phyloP scores from a whole-genome alignment of 352 stramenopile genomes.

The Lagenidium giganteum region DNA sequence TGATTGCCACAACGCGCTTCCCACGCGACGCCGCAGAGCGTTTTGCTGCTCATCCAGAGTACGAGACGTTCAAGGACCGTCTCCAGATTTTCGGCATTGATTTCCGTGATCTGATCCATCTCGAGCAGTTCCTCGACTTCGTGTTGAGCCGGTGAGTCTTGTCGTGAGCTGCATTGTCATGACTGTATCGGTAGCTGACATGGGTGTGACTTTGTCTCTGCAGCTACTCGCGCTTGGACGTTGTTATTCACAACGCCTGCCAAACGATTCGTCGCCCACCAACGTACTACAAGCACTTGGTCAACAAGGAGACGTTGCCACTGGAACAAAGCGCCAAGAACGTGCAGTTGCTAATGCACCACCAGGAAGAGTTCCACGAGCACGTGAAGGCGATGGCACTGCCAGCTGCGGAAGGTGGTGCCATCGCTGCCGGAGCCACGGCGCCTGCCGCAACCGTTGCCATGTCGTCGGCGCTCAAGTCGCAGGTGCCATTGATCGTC shows the following conservation, averaged over 20 bases:
- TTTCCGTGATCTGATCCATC: constrained; percentile 91
- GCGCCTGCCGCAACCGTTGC: too few species aligned
- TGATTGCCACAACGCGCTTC: constrained; percentile 95
- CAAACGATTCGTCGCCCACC: constrained; percentile 93
- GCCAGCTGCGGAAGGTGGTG: constrained; percentile 17
- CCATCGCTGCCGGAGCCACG: constrained; percentile 6
- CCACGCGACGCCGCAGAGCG: constrained; percentile 85
- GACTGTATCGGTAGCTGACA: too few species aligned
- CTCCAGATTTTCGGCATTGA: constrained; percentile 95
- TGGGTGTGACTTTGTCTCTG: too few species aligned
- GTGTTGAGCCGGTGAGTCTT: constrained; percentile 44
- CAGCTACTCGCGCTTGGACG: constrained; percentile 84
- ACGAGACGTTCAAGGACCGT: constrained; percentile 86
- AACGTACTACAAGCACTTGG: constrained; percentile 91
- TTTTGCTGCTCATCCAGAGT: constrained; percentile 90
- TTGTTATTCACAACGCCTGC: constrained; percentile 97
- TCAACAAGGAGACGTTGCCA: constrained; percentile 59
- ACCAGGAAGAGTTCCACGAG: constrained; percentile 57
- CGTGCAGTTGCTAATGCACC: constrained; percentile 52
- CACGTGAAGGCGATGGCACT: constrained; percentile 48
- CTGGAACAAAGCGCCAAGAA: constrained; percentile 27
- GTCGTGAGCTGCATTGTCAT: too few species aligned
- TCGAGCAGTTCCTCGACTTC: constrained; percentile 92
- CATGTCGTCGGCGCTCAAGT: constrained; percentile 72
- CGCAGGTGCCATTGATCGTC: constrained; percentile 69